Evolutionary conservation across 768 basidiomycete genomes (phyloP).

Genomic region (Tubosaeta sp.): DNA sequence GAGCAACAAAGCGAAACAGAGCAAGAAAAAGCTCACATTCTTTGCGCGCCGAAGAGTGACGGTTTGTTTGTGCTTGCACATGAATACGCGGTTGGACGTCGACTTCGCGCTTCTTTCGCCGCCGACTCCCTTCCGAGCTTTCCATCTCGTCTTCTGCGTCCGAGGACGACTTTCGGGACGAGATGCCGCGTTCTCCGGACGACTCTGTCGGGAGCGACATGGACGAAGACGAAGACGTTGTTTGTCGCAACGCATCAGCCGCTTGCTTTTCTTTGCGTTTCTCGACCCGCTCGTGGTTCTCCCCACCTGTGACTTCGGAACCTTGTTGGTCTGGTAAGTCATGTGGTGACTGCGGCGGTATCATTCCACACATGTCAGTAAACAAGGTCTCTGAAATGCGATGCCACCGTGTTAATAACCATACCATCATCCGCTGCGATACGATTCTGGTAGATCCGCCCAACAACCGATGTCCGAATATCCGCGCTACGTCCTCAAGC

Average conservation of each 20-base stretch:
- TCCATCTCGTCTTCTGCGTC: slow-evolving; percentile 11
- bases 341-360: slow-evolving; percentile 10
- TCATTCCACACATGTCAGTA: slow-evolving; percentile 23
- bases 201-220: slow-evolving; percentile 8
- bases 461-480: slow-evolving; percentile 42
- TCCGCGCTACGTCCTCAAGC: slow-evolving; percentile 41
- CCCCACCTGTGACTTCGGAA: not conserved
- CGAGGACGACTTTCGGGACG: slow-evolving; percentile 8
- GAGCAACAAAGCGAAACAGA: not conserved
- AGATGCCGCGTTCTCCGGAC: slow-evolving; percentile 6
- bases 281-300: slow-evolving; percentile 6
- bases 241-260: not conserved
- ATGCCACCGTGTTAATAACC: slow-evolving; percentile 29
- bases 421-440: slow-evolving; percentile 30
- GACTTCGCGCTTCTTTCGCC: slow-evolving; percentile 19
- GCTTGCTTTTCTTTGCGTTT: slow-evolving; percentile 14
- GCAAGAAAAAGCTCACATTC: slow-evolving; percentile 10
- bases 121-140: slow-evolving; percentile 11
- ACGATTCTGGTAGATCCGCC: slow-evolving; percentile 28
- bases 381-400: slow-evolving; percentile 25
- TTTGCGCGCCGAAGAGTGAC: slow-evolving; percentile 5
- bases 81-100: slow-evolving; percentile 1
- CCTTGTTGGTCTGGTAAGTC: not conserved
- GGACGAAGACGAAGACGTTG: slow-evolving; percentile 11
- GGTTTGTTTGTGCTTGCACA: not conserved